These are phyloP conservation scores for Fremontodendron californicum DNA, from an alignment of 345 rosid genomes.

Conservation along the genomic window DNA sequence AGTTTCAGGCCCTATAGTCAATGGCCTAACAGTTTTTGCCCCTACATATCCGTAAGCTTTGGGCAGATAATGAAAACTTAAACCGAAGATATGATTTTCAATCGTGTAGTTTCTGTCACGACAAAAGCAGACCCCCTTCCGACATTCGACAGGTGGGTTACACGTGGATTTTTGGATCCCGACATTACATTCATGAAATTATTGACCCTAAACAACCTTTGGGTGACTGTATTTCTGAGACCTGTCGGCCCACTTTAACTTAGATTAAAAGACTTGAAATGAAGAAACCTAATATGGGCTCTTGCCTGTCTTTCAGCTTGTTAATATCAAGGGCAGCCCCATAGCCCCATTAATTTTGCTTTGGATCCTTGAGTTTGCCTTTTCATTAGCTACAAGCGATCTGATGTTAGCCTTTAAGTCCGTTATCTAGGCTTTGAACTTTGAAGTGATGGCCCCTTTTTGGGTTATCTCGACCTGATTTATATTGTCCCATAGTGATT, in stretches of 20 bases:
- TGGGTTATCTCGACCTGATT: not conserved
- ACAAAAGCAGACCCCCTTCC: not conserved
- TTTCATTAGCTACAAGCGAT: not conserved
- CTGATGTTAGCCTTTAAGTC: not conserved
- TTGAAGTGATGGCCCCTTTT: not conserved
- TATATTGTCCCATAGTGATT: not conserved
- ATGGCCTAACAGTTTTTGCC: not conserved
- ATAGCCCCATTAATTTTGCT: not conserved
- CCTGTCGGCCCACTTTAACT: not conserved
- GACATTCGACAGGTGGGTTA: not conserved
- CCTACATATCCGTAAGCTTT: not conserved
- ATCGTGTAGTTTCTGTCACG: no score
- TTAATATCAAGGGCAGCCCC: not conserved
- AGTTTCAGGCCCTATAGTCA: not conserved
- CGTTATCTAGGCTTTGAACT: not conserved
- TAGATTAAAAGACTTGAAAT: no score
- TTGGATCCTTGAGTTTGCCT: not conserved
- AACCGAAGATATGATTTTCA: no score
- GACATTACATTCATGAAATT: not conserved
- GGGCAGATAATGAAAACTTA: not conserved
- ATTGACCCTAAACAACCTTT: not conserved
- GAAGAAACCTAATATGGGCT: not conserved
- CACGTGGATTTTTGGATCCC: slow-evolving; percentile 2
- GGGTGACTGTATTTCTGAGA: not conserved
- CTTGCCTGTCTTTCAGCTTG: not conserved